These are phyloP conservation scores for Panaeolus papilionaceus DNA, from an alignment of 768 basidiomycete species.

Conservation along the genomic window DNA sequence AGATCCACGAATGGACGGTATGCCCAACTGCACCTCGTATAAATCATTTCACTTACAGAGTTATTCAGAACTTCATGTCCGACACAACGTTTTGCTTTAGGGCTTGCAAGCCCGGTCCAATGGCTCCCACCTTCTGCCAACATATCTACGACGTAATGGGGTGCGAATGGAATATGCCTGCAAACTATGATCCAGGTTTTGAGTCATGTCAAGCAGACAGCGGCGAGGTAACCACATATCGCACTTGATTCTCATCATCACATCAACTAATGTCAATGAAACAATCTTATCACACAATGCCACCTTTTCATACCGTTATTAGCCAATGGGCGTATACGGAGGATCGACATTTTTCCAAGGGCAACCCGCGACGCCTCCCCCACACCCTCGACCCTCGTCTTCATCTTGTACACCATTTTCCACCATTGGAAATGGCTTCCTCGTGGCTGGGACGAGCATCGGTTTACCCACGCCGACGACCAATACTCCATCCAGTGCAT, in stretches of 20 bases:
- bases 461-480: slow-evolving; percentile 25
- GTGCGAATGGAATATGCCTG: slow-evolving; percentile 53
- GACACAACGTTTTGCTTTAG: slow-evolving; percentile 46
- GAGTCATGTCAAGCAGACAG: slow-evolving; percentile 63
- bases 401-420: slow-evolving; percentile 61
- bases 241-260: not conserved
- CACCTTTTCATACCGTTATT: not conserved
- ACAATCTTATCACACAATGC: not conserved
- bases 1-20: slow-evolving; percentile 52
- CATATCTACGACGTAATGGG: slow-evolving; percentile 54
- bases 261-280: not conserved
- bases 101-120: slow-evolving; percentile 40
- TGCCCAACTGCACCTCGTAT: slow-evolving; percentile 52
- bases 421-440: slow-evolving; percentile 57
- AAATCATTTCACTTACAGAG: not conserved
- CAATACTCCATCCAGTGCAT: slow-evolving; percentile 26
- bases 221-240: slow-evolving; percentile 40
- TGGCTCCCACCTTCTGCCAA: slow-evolving; percentile 49
- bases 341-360: slow-evolving; percentile 73
- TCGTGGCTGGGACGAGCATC: slow-evolving; percentile 36
- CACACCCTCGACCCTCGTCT: slow-evolving; percentile 63
- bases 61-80: slow-evolving; percentile 24
- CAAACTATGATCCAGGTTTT: slow-evolving; percentile 40
- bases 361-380: slow-evolving; percentile 55
- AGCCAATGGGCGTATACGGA: slow-evolving; percentile 76